Percentiles rank a stretch among this genome's conserved stretches.
These are phyloP conservation scores for Blepharisma stoltei DNA, from an alignment of 73 alveolate species.

Conservation along the genomic window DNA sequence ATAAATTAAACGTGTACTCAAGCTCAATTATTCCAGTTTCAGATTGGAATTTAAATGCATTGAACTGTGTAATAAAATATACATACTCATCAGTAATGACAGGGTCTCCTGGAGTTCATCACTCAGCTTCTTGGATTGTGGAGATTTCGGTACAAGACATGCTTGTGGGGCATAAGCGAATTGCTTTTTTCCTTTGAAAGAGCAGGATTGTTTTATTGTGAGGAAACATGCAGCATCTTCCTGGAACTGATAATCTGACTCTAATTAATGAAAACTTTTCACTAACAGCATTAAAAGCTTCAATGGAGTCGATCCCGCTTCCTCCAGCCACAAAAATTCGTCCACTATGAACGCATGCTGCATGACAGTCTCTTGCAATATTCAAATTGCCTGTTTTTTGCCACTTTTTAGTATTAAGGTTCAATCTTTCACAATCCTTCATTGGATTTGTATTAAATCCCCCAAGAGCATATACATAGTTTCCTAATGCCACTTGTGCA, in stretches of 20 bases:
- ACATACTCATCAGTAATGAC: too few species aligned
- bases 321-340: conserved; percentile 12
- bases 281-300: neutral
- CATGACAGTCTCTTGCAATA: conserved; percentile 17
- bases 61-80: too few species aligned
- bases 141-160: too few species aligned
- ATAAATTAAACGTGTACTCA: too few species aligned
- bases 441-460: neutral
- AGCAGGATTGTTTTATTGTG: neutral
- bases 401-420: conserved; percentile 10
- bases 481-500: neutral
- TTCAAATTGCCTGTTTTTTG: neutral
- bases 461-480: neutral
- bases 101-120: too few species aligned
- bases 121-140: too few species aligned
- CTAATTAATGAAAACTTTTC: neutral
- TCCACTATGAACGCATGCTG: neutral
- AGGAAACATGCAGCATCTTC: neutral
- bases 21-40: too few species aligned
- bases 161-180: too few species aligned
- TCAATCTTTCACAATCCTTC: neutral
- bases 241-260: neutral
- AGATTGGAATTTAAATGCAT: too few species aligned
- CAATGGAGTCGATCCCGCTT: conserved; percentile 20
- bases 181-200: neutral